Conservation (phyloP, 139 green algal genomes). For the Nannochloris sp. region DNA sequence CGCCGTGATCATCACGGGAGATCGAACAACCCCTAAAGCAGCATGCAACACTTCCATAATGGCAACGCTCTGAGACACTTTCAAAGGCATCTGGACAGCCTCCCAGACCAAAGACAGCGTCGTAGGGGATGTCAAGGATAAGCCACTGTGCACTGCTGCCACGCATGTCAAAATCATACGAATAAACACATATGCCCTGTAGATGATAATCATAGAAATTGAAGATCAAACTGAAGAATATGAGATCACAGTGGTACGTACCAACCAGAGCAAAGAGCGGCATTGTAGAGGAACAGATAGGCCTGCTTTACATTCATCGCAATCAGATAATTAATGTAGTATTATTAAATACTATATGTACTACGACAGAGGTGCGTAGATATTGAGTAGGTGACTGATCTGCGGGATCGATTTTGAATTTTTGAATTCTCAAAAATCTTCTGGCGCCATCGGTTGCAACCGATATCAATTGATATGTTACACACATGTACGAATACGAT, state of each 20-base stretch:
- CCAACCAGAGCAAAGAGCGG: conserved; percentile 43
- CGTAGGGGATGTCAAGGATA: neutral
- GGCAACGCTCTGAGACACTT: conserved; percentile 74
- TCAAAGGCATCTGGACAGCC: conserved; percentile 60
- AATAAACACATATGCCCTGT: conserved; percentile 61
- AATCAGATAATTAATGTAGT: neutral
- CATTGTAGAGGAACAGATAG: conserved; percentile 67
- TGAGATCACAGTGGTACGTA: conserved; percentile 1
- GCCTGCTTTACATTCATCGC: conserved; percentile 11
- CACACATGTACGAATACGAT: too few relatives aligned
- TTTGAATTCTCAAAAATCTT: too few relatives aligned
- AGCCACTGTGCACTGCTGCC: neutral
- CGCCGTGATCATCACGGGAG: conserved; percentile 74
- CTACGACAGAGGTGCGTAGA: too few relatives aligned
- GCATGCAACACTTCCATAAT: conserved; percentile 80
- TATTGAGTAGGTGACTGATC: too few relatives aligned
- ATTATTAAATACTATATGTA: too few relatives aligned
- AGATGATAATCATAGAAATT: neutral
- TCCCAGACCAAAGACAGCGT: conserved; percentile 15
- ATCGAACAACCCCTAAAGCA: conserved; percentile 64
- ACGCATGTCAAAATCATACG: conserved; percentile 25
- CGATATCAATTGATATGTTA: too few relatives aligned
- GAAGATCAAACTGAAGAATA: neutral
- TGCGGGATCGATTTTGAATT: too few relatives aligned
- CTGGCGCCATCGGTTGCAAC: too few relatives aligned